phyloP scores from a whole-genome alignment of 306 rosid genomes.

The Elaeagnus macrophylla region DNA sequence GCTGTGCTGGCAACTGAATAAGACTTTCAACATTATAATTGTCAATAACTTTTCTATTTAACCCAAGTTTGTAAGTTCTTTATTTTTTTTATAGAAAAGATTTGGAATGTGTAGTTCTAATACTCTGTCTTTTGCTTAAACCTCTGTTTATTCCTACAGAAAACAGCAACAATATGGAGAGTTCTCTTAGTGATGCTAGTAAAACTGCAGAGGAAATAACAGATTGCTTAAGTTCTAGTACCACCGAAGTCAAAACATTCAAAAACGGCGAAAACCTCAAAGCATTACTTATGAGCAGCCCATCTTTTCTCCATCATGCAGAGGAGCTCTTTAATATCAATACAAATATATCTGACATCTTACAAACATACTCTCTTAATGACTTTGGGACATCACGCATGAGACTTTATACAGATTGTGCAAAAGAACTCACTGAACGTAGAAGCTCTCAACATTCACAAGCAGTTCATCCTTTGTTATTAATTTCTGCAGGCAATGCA shows the following conservation, averaged over 20 bases:
- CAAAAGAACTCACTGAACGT: constrained; percentile 49
- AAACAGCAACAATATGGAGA: constrained; percentile 20
- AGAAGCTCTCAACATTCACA: constrained; percentile 36
- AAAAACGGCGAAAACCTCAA: constrained; percentile 24
- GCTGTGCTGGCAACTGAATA: too few species aligned
- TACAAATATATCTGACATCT: constrained; percentile 24
- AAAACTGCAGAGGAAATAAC: constrained; percentile 26
- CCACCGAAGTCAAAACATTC: constrained; percentile 9
- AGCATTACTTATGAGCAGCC: constrained; percentile 46
- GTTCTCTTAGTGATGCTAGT: constrained; percentile 21
- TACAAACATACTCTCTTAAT: constrained; percentile 20
- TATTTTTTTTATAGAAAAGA: neutral
- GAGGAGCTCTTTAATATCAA: constrained; percentile 52
- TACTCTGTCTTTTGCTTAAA: neutral
- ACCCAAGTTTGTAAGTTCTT: neutral
- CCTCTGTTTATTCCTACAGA: constrained; percentile 28
- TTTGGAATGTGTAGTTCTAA: neutral
- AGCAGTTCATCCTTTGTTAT: constrained; percentile 31
- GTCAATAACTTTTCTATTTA: neutral
- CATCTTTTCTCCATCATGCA: constrained; percentile 51
- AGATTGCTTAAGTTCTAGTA: constrained; percentile 7
- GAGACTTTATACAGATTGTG: constrained; percentile 52
- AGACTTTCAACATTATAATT: too few species aligned
- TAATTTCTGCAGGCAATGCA: constrained; percentile 25
- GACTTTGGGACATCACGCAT: constrained; percentile 15